phyloP scores from a whole-genome alignment of 176 grass and related monocot species.

The Hsuehochloa calcarea region DNA sequence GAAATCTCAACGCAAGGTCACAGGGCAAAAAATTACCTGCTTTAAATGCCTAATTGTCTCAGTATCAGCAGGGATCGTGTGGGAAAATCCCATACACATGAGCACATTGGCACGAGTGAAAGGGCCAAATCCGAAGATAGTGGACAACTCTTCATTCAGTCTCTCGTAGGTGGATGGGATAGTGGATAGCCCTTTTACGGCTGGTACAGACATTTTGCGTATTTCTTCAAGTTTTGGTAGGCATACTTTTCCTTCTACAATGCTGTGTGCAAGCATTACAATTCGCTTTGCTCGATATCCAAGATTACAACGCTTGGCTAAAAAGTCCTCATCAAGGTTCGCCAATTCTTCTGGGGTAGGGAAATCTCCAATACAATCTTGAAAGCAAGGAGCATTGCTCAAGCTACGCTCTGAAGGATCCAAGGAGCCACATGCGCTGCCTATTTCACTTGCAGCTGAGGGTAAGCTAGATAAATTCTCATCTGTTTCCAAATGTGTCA shows the following conservation, averaged over 20 bases:
- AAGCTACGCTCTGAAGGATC: slow-evolving; percentile 23
- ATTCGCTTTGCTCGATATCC: slow-evolving; percentile 72
- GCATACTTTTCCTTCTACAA: slow-evolving; percentile 53
- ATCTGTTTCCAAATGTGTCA: not conserved
- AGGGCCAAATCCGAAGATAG: slow-evolving; percentile 66
- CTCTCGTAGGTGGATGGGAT: slow-evolving; percentile 34
- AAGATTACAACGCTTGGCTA: slow-evolving; percentile 55
- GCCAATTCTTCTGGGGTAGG: slow-evolving; percentile 65
- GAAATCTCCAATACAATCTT: slow-evolving; percentile 53
- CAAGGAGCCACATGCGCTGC: not conserved
- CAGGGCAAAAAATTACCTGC: slow-evolving; percentile 16
- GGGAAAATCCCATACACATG: slow-evolving; percentile 82
- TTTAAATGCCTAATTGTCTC: slow-evolving; percentile 85
- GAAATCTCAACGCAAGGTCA: slow-evolving; percentile 2
- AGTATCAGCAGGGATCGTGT: slow-evolving; percentile 64
- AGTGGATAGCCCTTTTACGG: slow-evolving; percentile 22
- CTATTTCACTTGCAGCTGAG: slow-evolving; percentile 28
- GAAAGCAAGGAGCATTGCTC: not conserved
- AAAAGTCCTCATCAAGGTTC: slow-evolving; percentile 39
- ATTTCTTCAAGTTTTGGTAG: slow-evolving; percentile 54
- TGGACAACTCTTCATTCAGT: slow-evolving; percentile 48
- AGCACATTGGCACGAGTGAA: slow-evolving; percentile 79
- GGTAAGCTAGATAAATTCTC: not conserved
- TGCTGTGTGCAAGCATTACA: slow-evolving; percentile 53
- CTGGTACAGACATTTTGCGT: slow-evolving; percentile 19